Conservation (phyloP, 2,329 filamentous ascomycete genomes). For the Phialophora chinensis region DNA sequence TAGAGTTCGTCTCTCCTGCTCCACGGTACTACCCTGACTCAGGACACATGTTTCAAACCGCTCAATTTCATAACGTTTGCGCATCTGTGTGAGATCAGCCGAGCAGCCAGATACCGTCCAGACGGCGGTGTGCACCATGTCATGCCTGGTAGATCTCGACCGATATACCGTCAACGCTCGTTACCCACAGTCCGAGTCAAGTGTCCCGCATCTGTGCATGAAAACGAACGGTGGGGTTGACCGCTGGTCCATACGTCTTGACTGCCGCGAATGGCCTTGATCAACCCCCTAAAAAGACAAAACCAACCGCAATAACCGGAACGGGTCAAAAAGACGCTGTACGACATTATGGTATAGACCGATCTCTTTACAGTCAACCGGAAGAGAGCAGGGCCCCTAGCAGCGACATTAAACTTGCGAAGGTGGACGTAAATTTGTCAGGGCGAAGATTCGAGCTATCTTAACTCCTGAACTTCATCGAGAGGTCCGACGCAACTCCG, state of each 20-base stretch:
- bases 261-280: neutral
- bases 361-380: neutral
- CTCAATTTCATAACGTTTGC: neutral
- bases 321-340: neutral
- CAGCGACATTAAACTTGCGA: neutral
- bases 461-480: neutral
- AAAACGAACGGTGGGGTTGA: neutral
- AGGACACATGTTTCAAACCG: neutral
- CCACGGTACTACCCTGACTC: constrained; percentile 4
- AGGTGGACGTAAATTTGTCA: neutral
- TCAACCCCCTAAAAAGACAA: neutral
- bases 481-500: neutral
- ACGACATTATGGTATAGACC: neutral
- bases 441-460: neutral
- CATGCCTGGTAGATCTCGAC: constrained; percentile 7
- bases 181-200: neutral
- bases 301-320: neutral
- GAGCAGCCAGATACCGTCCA: neutral
- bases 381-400: neutral
- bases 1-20: neutral
- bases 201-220: neutral
- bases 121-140: constrained; percentile 1
- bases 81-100: neutral
- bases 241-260: neutral
- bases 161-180: neutral